Evolutionary conservation across 495 filamentous ascomycete species (phyloP).

Genomic region (Talaromyces liani): DNA sequence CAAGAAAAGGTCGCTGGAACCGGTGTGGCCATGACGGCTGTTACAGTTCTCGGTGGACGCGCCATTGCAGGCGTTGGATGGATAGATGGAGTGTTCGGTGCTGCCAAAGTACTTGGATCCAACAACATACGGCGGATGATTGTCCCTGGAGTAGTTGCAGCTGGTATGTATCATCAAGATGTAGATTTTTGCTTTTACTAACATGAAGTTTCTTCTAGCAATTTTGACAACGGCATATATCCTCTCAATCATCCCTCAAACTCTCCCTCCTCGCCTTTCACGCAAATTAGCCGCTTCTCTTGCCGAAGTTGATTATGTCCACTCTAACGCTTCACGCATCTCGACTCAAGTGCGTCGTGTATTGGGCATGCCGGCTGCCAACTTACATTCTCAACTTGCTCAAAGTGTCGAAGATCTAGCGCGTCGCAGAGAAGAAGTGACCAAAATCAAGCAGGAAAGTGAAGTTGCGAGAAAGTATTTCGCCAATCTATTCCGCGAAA

Average conservation of each 20-base stretch:
- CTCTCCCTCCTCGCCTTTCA: constrained; percentile 80
- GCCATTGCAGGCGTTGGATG: constrained; percentile 78
- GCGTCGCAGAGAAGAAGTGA: constrained; percentile 67
- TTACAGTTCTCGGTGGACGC: constrained; percentile 74
- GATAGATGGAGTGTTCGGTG: constrained; percentile 79
- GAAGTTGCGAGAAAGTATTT: constrained; percentile 81
- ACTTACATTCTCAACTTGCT: constrained; percentile 70
- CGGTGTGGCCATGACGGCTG: constrained; percentile 86
- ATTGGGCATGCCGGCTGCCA: constrained; percentile 74
- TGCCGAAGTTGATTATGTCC: constrained; percentile 78
- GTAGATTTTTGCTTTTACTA: constrained; percentile 14
- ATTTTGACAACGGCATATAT: constrained; percentile 69
- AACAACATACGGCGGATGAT: constrained; percentile 76
- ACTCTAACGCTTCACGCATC: constrained; percentile 78
- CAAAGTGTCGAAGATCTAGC: constrained; percentile 77
- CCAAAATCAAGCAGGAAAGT: constrained; percentile 66
- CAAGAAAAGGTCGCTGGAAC: constrained; percentile 93
- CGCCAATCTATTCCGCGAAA: constrained; percentile 71
- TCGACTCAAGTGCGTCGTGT: constrained; percentile 77
- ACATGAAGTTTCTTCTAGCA: constrained; percentile 37
- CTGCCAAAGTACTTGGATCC: constrained; percentile 70
- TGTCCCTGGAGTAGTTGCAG: constrained; percentile 67
- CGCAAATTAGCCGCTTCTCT: constrained; percentile 77
- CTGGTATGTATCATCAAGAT: constrained; percentile 50
- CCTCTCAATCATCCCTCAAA: constrained; percentile 75